Evolutionary conservation across 208 protist species (phyloP).

Genomic region (Leishmania mexicana): DNA sequence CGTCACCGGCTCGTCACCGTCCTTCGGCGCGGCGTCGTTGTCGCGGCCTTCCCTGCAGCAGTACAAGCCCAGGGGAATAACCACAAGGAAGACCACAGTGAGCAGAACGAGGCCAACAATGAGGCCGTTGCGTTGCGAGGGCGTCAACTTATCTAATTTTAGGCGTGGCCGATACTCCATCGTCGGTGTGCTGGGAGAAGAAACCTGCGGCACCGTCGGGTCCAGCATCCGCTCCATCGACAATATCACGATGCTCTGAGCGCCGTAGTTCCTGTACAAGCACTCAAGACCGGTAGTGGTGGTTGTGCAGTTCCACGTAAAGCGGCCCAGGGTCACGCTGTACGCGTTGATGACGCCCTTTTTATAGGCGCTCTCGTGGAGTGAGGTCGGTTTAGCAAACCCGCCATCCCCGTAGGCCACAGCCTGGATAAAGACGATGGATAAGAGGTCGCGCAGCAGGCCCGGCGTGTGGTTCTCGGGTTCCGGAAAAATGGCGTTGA

Average conservation of each 20-base stretch:
- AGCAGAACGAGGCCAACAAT: constrained; percentile 24
- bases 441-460: background rate
- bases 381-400: background rate
- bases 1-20: constrained; percentile 43
- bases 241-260: constrained; percentile 31
- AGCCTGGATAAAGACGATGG: constrained; percentile 6
- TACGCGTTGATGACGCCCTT: background rate
- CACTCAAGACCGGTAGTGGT: constrained; percentile 8
- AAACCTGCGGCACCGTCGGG: constrained; percentile 13
- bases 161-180: constrained; percentile 34
- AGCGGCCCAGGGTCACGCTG: constrained; percentile 3
- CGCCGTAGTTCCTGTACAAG: constrained; percentile 51
- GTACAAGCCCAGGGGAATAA: constrained; percentile 8
- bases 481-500: constrained; percentile 12
- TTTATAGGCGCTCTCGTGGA: background rate
- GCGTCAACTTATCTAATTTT: constrained; percentile 8
- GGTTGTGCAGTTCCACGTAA: background rate
- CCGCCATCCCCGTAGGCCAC: background rate
- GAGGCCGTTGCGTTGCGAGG: constrained; percentile 30
- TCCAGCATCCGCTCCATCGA: constrained; percentile 34
- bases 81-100: background rate
- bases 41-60: constrained; percentile 32
- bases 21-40: constrained; percentile 58
- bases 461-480: background rate
- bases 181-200: constrained; percentile 18